Evolutionary conservation across 306 rosid species (phyloP).

Genomic region (Amphicarpaea edgeworthii): DNA sequence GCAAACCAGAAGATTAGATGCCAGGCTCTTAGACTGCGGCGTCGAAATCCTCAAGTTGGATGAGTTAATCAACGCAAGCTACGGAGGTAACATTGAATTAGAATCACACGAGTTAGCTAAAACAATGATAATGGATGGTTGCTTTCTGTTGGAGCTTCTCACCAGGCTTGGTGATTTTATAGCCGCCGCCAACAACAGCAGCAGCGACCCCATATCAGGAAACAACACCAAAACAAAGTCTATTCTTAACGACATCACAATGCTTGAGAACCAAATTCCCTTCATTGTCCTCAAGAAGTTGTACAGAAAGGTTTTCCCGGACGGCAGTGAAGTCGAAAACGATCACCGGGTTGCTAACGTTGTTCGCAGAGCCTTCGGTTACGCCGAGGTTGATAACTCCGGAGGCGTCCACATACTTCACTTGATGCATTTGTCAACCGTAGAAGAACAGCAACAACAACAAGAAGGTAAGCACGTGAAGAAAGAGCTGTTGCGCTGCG

Average conservation of each 20-base stretch:
- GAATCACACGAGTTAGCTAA: slow-evolving; percentile 38
- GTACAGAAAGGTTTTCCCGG: slow-evolving; percentile 2
- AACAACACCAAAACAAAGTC: neutral
- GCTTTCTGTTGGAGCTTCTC: slow-evolving; percentile 53
- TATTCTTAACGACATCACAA: slow-evolving; percentile 39
- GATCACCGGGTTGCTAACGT: slow-evolving; percentile 29
- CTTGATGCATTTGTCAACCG: no score
- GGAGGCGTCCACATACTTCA: no score
- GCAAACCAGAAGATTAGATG: neutral
- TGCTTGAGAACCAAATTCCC: slow-evolving; percentile 53
- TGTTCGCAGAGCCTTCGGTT: slow-evolving; percentile 33
- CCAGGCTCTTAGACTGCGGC: neutral
- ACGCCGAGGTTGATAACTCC: neutral
- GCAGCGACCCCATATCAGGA: neutral
- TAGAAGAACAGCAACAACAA: no score
- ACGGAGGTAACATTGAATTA: slow-evolving; percentile 32
- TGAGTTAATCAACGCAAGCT: slow-evolving; percentile 6
- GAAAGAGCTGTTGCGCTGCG: slow-evolving; percentile 20
- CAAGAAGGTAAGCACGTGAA: no score
- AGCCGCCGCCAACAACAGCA: no score
- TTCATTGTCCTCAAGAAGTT: slow-evolving; percentile 44
- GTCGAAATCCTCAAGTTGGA: neutral
- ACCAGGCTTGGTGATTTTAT: neutral
- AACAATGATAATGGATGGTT: slow-evolving; percentile 54
- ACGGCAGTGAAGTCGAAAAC: neutral